Evolutionary conservation across 768 basidiomycete species (phyloP), one percentile per base, ranked within the genome.

Genomic region (Mycena vulgaris): DNA sequence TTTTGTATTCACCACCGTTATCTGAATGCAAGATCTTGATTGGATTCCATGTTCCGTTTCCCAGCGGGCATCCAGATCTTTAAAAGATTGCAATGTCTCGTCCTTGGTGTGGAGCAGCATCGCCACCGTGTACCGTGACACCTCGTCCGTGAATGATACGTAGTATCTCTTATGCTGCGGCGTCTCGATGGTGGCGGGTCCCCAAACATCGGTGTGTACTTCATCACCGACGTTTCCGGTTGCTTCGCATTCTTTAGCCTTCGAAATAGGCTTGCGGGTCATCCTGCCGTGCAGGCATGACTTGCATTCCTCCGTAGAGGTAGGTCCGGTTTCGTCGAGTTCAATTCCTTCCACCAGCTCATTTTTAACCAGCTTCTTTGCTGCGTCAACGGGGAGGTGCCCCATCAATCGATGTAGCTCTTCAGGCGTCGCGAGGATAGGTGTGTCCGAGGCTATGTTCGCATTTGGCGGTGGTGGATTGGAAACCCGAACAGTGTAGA

Each of bases 151-250:
- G 25, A 48, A 48, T 14, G 47, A 48, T 5, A 48, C 47, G 14
- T 48, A 48, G 19, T 48, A 48, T 27, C 19, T 23, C 16, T 74
- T 66, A 9, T 74, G 67, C 0, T 71, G 58, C 1, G n/a, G n/a
- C n/a, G n/a, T n/a, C n/a, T n/a, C n/a, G n/a, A n/a, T n/a, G n/a
- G n/a, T n/a, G n/a, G n/a, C 70, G 3, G 81, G 80, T 21, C 82
- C 81, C 80, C 81, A 84, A 2, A 84, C 66, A 65, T 84, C 79
- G 2, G 76, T 74, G 47, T 82, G 79, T 11, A 83, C 77, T 33
- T 78, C 76, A 2, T 79, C 79, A 8, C 81, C 80, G 66, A 81
- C 75, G 0, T 45, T 11, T 31, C 53, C 60, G 21, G 51, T 23
- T 9, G 79, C 73, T 13, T 72, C 57, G 17, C 72, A 52, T 14